A percentile compares a stretch with the other conserved stretches of the same genome.
Evolutionary conservation across 768 basidiomycete genomes (phyloP).

Genomic region (Phlegmacium glaucopus): DNA sequence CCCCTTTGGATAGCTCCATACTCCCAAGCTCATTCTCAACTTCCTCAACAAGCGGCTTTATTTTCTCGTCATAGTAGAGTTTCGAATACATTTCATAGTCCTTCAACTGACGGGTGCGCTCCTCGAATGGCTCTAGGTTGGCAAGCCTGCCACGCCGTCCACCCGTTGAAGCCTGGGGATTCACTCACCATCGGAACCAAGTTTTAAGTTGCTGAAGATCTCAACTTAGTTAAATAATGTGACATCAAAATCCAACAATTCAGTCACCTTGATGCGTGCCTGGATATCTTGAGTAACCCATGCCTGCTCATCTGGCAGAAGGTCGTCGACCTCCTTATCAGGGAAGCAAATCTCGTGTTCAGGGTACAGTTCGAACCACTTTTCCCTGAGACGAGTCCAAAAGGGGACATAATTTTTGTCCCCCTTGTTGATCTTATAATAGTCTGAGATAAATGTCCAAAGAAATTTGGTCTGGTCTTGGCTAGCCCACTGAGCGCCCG

Average conservation of each 20-base stretch:
- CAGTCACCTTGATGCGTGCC: not conserved
- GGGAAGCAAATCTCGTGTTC: not conserved
- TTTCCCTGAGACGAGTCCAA: not conserved
- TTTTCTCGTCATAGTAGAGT: not conserved
- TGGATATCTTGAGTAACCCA: not conserved
- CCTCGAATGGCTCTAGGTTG: not conserved
- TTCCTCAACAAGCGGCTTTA: slow-evolving; percentile 1
- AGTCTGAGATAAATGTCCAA: not conserved
- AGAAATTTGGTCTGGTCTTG: slow-evolving; percentile 1
- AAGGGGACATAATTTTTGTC: not conserved
- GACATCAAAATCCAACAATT: not conserved
- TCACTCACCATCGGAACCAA: slow-evolving; percentile 6
- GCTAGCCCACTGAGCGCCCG: not conserved
- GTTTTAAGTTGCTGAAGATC: slow-evolving; percentile 1
- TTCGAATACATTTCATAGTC: slow-evolving; percentile 2
- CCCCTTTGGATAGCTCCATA: not conserved
- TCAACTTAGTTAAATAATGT: not conserved
- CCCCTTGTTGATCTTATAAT: not conserved
- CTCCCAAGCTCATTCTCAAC: not conserved
- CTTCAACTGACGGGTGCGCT: not conserved
- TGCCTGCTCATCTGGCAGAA: not conserved
- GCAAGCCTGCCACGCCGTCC: not conserved
- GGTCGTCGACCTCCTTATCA: not conserved
- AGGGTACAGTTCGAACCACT: slow-evolving; percentile 3
- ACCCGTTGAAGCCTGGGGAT: not conserved